Evolutionary conservation across 495 filamentous ascomycete genomes (phyloP), one percentile per base, ranked within the genome.

Genomic region (Talaromyces borbonicus): DNA sequence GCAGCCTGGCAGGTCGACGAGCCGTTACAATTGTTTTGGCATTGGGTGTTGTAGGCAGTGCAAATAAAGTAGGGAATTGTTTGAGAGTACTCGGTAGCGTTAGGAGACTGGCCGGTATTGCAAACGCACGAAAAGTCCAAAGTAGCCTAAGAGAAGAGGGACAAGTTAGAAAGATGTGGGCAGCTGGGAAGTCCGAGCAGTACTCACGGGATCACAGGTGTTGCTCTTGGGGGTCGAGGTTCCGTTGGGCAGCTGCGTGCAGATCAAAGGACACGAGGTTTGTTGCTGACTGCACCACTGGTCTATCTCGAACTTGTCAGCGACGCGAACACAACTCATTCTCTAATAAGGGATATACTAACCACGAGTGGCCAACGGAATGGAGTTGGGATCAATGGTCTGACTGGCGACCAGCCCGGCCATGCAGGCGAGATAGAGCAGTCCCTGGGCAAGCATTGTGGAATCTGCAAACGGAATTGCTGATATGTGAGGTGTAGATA

Each of bases 61-160:
- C 89, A 95, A 50, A 82, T 69, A 66, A 79, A 89, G 75, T 83
- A 95, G 6, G 89, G 86, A 23, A 95, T 75, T 4, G 89, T 95
- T 56, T 84, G 75, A 16, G 84, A 84, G 74, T 85, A 95, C 59
- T 94, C 73, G 52, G 83, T 76, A 18, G 84, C 63, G 59, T 94
- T 93, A 50, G 89, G 89, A 29, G 73, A 62, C 49, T 68, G 54
- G 53, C 76, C 74, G 66, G 90, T 83, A 57, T 67, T 72, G 71
- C 89, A 95, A 55, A 87, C 62, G 56, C 89, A 95, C 50, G 62
- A 57, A 65, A 84, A 95, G 31, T 52, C 62, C 24, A 95, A 72
- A 3, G 73, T 73, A 15, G 9, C 16, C 35, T 38, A n/a, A 29
- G 26, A 6, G 26, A 11, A 29, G 22, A 35, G 14, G 14, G 14